A percentile compares a stretch with the other conserved stretches of the same genome.
Conservation (phyloP, 2,329 filamentous ascomycete genomes). For the Colletotrichum cuscutae region DNA sequence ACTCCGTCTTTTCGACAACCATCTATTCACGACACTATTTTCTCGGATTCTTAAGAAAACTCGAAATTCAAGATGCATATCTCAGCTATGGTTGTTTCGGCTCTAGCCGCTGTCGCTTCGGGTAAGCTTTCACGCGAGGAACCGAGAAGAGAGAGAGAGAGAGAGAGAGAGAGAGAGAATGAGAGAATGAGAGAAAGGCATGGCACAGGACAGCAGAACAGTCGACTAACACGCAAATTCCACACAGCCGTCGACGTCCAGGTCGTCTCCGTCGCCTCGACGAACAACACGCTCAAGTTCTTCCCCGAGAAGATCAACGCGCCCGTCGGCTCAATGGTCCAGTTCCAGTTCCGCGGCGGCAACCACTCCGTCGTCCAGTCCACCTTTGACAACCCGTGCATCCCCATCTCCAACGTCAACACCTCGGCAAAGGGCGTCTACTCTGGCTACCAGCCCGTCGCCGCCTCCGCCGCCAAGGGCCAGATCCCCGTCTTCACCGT, state of each 20-base stretch:
- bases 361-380: slow-evolving; percentile 88
- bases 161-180: no score
- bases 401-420: slow-evolving; percentile 65
- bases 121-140: slow-evolving; percentile 45
- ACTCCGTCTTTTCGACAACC: neutral
- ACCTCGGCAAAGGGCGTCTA: slow-evolving; percentile 69
- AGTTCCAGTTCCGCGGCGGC: slow-evolving; percentile 73
- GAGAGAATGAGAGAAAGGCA: no score
- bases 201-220: neutral
- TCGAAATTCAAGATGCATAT: slow-evolving; percentile 61
- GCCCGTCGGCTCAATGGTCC: slow-evolving; percentile 69
- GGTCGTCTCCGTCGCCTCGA: slow-evolving; percentile 71
- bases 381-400: slow-evolving; percentile 76
- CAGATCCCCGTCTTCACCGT: slow-evolving; percentile 77
- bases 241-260: slow-evolving; percentile 58
- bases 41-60: slow-evolving; percentile 36
- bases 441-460: slow-evolving; percentile 74
- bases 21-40: slow-evolving; percentile 28
- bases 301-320: slow-evolving; percentile 74
- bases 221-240: slow-evolving; percentile 18
- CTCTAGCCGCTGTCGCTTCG: slow-evolving; percentile 59
- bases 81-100: slow-evolving; percentile 56
- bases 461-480: slow-evolving; percentile 58
- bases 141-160: neutral
- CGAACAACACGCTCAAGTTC: slow-evolving; percentile 68